Conservation (phyloP, 768 basidiomycete species). For the Hygrocybe punicea region DNA sequence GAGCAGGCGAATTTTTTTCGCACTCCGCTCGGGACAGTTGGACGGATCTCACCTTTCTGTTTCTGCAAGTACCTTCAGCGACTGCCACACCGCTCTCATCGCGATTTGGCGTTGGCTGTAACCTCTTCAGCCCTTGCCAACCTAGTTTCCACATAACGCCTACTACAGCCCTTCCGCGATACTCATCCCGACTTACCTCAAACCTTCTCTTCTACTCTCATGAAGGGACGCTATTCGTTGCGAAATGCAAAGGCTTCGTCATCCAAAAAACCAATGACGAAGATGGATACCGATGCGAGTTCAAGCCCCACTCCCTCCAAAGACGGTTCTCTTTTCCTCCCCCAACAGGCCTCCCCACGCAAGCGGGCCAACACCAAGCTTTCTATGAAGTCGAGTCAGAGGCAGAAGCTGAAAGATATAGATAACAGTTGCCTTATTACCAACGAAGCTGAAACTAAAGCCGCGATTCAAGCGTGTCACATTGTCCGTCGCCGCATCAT, state of each 20-base stretch:
- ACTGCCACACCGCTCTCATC: no score
- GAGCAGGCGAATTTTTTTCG: no score
- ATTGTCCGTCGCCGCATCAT: background rate
- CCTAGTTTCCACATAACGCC: no score
- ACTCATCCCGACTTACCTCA: no score
- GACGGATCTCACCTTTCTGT: no score
- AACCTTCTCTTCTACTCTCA: no score
- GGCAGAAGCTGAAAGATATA: background rate
- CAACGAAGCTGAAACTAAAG: background rate
- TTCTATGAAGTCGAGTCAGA: background rate
- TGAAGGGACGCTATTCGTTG: no score
- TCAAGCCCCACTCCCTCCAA: background rate
- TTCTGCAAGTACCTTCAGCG: no score
- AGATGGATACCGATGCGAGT: background rate
- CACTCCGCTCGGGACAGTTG: no score
- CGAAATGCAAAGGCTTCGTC: background rate
- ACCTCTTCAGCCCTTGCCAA: no score
- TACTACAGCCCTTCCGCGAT: no score
- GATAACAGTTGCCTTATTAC: background rate
- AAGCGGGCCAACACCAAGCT: background rate
- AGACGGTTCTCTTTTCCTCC: background rate
- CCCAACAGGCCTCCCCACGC: background rate
- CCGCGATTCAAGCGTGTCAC: background rate
- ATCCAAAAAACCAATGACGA: background rate
- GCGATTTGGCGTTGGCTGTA: no score